Evolutionary conservation across 441 rosid genomes (phyloP).

Genomic region (Pelargonium australe): DNA sequence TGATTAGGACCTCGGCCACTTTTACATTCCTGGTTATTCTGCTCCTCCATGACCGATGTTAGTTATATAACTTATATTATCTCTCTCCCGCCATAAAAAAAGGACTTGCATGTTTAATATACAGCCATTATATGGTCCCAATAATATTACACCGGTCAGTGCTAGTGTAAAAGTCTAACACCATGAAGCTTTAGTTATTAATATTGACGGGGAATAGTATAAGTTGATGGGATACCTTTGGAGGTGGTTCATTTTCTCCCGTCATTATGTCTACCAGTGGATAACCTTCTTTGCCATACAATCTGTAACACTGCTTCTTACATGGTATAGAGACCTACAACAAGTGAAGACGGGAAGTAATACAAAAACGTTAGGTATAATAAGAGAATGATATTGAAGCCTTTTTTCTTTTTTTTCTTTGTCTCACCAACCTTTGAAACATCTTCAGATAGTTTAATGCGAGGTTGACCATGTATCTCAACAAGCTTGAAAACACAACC

Average conservation of each 20-base stretch:
- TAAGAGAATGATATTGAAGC: neutral
- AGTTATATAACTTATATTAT: too few species aligned
- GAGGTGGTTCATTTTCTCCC: conserved; percentile 82
- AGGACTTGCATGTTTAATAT: too few species aligned
- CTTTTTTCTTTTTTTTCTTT: too few species aligned
- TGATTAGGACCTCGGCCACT: too few species aligned
- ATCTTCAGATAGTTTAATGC: conserved; percentile 94
- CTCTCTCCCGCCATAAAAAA: too few species aligned
- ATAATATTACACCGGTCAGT: too few species aligned
- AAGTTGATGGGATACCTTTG: conserved; percentile 43
- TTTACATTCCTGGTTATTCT: too few species aligned
- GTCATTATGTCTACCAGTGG: conserved; percentile 93
- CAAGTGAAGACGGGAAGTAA: conserved; percentile 14
- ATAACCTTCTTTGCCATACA: conserved; percentile 79
- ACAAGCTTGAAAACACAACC: conserved; percentile 97
- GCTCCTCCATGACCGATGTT: too few species aligned
- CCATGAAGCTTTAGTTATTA: neutral
- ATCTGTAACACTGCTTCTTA: conserved; percentile 66
- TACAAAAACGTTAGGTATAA: neutral
- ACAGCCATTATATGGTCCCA: too few species aligned
- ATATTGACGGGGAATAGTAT: neutral
- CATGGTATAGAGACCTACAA: conserved; percentile 89
- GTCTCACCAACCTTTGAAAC: conserved; percentile 64
- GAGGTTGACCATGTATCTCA: conserved; percentile 82
- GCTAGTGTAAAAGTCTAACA: neutral